Base-by-base conservation (phyloP, 768 basidiomycete genomes). In the Pilatotrama ljubarskyi region DNA sequence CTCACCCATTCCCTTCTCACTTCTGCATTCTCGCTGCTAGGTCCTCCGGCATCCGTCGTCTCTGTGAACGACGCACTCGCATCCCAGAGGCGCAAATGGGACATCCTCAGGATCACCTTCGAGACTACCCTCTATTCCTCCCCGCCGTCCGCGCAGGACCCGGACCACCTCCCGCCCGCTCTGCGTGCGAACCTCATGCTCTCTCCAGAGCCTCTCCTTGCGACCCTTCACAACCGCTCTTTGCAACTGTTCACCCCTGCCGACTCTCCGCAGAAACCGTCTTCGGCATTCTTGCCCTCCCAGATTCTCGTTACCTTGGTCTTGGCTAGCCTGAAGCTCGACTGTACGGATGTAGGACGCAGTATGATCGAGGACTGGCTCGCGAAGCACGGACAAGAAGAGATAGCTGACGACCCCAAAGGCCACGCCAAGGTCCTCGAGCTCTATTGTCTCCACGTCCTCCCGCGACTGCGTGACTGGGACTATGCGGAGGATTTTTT, bases 281-380 rank as follows among this genome's bases (percentile, higher is more conserved):
- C 74, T 24, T 75, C 87, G 55, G 80, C 82, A 36, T 84, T 80
- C 70, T 78, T 93, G 46, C 92, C 92, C 3, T 70, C 84, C 1
- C 84, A 85, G 64, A 82, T 93, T 35, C 76, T 93, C 38, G 76
- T 85, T 42, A 88, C 91, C 0, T 79, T 92, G 22, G 80, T 86
- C 5, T 82, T 88, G 54, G 84, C 88, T 29, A 86, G 85, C 65
- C 75, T 92, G 36, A 91, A 89, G 65, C 71, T 87, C 3, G 82
- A 83, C 32, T 83, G 81, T 48, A 80, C 84, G 0, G 82, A 82
- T 25, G 74, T 84, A 11, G 90, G 86, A 0, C 76, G 87, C 20
- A 76, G 77, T 20, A 84, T 93, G 49, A 81, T 85, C 18, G 91
- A 94, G 69, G 85, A 91, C 41, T 94, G 92, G 92, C 75, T 94